These are phyloP conservation scores for Epichloe gansuensis DNA, from an alignment of 2,329 filamentous ascomycete genomes.

Conservation along the genomic window DNA sequence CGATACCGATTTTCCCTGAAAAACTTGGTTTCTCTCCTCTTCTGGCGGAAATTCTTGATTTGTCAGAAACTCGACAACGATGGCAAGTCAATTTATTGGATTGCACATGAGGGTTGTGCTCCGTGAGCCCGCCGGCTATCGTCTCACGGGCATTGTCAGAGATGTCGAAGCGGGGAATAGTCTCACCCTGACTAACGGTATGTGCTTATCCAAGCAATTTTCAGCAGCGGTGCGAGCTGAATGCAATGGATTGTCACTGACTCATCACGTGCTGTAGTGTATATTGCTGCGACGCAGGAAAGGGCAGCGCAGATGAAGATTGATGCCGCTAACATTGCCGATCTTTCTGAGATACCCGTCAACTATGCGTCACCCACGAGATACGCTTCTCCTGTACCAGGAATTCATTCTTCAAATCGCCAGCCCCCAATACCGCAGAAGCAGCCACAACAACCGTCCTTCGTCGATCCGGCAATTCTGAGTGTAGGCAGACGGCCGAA, in stretches of 20 bases:
- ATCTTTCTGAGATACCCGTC: slow-evolving; percentile 28
- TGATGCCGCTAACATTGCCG: slow-evolving; percentile 31
- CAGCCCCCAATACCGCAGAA: slow-evolving; percentile 16
- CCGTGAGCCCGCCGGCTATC: slow-evolving; percentile 48
- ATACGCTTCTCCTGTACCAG: slow-evolving; percentile 14
- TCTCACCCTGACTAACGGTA: slow-evolving; percentile 62
- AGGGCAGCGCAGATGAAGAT: slow-evolving; percentile 33
- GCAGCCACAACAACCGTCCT: slow-evolving; percentile 29
- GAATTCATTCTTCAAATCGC: slow-evolving; percentile 5
- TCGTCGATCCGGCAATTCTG: slow-evolving; percentile 75
- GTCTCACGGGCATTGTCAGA: slow-evolving; percentile 58
- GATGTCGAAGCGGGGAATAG: slow-evolving; percentile 55
- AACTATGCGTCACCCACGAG: slow-evolving; percentile 17
- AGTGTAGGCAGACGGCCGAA: slow-evolving; percentile 44
- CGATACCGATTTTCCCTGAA: background rate
- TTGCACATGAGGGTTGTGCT: slow-evolving; percentile 65
- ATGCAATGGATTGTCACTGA: background rate
- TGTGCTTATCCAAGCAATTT: slow-evolving; percentile 10
- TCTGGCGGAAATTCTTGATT: background rate
- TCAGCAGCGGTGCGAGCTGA: background rate
- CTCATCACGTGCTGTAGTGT: slow-evolving; percentile 19
- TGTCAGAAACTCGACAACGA: slow-evolving; percentile 6
- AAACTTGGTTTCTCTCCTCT: background rate
- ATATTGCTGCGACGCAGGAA: slow-evolving; percentile 28
- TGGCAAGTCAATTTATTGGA: slow-evolving; percentile 59